Conservation (phyloP, 208 protist species). For the Zelonia costaricensis region DNA sequence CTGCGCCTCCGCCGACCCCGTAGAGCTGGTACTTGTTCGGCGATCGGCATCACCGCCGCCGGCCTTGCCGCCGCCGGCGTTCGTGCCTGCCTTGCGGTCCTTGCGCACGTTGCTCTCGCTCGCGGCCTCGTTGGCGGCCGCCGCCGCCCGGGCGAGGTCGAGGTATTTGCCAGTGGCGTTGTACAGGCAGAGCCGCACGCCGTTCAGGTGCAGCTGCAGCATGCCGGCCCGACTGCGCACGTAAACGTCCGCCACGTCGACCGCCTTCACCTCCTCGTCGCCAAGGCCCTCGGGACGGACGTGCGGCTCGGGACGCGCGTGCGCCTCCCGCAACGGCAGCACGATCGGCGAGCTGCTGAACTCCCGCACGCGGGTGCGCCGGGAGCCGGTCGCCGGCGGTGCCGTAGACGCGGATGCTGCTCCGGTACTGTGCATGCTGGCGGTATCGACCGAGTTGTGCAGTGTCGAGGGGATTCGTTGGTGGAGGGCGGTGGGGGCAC, state of each 20-base stretch:
- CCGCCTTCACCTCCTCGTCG: slow-evolving; percentile 52
- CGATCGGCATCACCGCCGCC: background rate
- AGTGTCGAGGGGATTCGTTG: too few species aligned
- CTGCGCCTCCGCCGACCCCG: background rate
- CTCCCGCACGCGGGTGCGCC: slow-evolving; percentile 17
- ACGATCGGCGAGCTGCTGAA: slow-evolving; percentile 8
- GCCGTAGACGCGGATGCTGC: background rate
- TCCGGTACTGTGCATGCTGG: background rate
- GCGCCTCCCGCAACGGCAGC: slow-evolving; percentile 7
- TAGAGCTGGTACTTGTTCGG: background rate
- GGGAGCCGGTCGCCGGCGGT: background rate
- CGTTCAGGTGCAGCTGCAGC: slow-evolving; percentile 83
- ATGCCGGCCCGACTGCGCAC: slow-evolving; percentile 62
- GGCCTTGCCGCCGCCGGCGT: background rate
- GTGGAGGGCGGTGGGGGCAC: too few species aligned
- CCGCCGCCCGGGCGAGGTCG: slow-evolving; percentile 32
- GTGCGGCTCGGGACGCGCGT: slow-evolving; percentile 1
- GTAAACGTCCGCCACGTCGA: slow-evolving; percentile 55
- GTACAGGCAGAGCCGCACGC: slow-evolving; percentile 74
- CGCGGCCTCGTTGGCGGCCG: slow-evolving; percentile 2
- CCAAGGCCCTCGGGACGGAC: slow-evolving; percentile 19
- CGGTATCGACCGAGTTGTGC: background rate
- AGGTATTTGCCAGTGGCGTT: slow-evolving; percentile 86
- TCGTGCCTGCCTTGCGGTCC: slow-evolving; percentile 4
- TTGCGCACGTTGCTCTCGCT: background rate